Percentiles rank a stretch among this genome's conserved stretches.
Evolutionary conservation across 495 filamentous ascomycete genomes (phyloP).

Genomic region (Acidiella bohemica): DNA sequence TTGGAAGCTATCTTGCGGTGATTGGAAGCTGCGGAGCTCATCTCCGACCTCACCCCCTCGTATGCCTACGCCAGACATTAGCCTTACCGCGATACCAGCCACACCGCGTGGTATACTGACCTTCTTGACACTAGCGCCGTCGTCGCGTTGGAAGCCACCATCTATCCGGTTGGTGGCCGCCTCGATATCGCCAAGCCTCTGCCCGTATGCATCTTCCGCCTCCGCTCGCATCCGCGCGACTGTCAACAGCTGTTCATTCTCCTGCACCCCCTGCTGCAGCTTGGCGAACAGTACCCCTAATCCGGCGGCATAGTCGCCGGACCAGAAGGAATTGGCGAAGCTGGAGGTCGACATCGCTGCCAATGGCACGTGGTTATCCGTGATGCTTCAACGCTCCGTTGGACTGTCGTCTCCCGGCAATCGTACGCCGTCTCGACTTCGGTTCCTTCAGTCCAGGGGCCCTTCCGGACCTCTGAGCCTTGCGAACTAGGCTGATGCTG

Average conservation of each 20-base stretch:
- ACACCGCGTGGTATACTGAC: conserved; percentile 37
- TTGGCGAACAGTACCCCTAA: conserved; percentile 94
- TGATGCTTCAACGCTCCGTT: too few species aligned
- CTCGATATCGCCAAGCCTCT: conserved; percentile 66
- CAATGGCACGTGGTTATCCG: too few species aligned
- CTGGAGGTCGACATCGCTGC: too few species aligned
- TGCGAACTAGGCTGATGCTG: too few species aligned
- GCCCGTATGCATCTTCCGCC: conserved; percentile 80
- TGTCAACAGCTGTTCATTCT: conserved; percentile 85
- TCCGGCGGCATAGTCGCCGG: conserved; percentile 79
- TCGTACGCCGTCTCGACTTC: too few species aligned
- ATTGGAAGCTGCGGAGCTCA: conserved; percentile 78
- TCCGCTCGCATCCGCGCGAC: conserved; percentile 92
- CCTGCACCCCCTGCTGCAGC: conserved; percentile 86
- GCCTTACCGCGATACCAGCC: conserved; percentile 3
- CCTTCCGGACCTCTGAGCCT: too few species aligned
- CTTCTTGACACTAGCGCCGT: conserved; percentile 92
- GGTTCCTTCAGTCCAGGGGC: too few species aligned
- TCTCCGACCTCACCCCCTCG: conserved; percentile 86
- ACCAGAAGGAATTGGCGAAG: conserved; percentile 94
- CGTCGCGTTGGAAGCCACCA: conserved; percentile 82
- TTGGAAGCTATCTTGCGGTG: conserved; percentile 92
- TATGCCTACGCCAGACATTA: conserved; percentile 58
- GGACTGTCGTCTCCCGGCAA: too few species aligned
- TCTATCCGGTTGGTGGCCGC: conserved; percentile 67